phyloP scores from a whole-genome alignment of 495 filamentous ascomycete species.

The Penicillium pulvis region DNA sequence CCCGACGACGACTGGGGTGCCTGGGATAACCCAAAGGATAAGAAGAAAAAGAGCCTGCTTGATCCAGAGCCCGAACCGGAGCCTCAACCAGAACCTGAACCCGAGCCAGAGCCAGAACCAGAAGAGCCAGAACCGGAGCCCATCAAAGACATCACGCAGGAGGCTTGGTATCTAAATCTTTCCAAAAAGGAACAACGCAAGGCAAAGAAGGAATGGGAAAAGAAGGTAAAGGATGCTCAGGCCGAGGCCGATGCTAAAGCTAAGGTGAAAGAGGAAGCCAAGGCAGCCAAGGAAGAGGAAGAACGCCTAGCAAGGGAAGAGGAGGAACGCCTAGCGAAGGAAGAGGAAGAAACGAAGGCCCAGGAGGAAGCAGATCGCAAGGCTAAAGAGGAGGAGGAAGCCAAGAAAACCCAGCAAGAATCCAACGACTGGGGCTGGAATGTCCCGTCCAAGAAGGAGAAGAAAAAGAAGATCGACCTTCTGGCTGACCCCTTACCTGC shows the following conservation, averaged over 20 bases:
- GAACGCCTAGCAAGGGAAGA: conserved; percentile 15
- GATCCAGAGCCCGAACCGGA: conserved; percentile 32
- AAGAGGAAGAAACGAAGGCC: conserved; percentile 22
- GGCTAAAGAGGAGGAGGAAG: conserved; percentile 14
- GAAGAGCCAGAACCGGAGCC: conserved; percentile 17
- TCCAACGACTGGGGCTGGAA: conserved; percentile 36
- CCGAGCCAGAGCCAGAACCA: conserved; percentile 18
- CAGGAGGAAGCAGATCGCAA: conserved; percentile 14
- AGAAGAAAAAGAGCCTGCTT: conserved; percentile 31
- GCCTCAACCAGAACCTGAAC: conserved; percentile 15
- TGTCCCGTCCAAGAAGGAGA: conserved; percentile 36
- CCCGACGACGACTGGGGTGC: conserved; percentile 22
- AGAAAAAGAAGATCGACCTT: conserved; percentile 42
- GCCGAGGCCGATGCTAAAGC: conserved; percentile 13
- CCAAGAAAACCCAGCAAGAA: conserved; percentile 15
- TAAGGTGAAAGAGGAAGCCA: conserved; percentile 14
- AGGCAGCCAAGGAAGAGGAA: conserved; percentile 18
- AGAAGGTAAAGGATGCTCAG: conserved; percentile 26
- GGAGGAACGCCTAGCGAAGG: conserved; percentile 13
- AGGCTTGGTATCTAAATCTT: conserved; percentile 21
- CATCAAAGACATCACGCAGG: conserved; percentile 14
- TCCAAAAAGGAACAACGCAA: conserved; percentile 37
- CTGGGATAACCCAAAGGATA: conserved; percentile 29
- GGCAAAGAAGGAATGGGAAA: conserved; percentile 34
- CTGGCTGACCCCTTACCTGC: conserved; percentile 30